Conservation (phyloP, 331 rosid species). For the Saraca asoca region DNA sequence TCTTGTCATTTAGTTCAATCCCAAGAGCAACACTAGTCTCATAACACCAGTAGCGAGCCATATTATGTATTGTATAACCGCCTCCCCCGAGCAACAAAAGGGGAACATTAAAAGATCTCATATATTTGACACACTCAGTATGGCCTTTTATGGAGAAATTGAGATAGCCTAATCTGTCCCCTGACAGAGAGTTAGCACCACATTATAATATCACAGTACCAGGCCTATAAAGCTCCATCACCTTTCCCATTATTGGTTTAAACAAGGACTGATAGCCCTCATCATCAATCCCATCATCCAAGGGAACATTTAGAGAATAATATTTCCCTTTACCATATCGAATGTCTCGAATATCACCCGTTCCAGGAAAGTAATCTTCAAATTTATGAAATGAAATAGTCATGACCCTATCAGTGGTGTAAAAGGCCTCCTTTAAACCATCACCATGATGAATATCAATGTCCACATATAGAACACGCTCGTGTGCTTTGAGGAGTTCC, state of each 20-base stretch:
- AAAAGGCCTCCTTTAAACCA: constrained; percentile 77
- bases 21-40: constrained; percentile 63
- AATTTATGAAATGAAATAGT: constrained; percentile 79
- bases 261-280: constrained; percentile 81
- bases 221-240: constrained; percentile 75
- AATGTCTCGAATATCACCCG: constrained; percentile 74
- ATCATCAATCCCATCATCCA: constrained; percentile 83
- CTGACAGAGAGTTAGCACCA: constrained; percentile 93
- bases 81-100: constrained; percentile 82
- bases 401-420: constrained; percentile 80
- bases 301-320: constrained; percentile 78
- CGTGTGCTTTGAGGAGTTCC: constrained; percentile 84
- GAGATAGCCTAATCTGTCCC: constrained; percentile 90
- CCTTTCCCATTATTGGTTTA: constrained; percentile 74
- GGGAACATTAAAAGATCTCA: constrained; percentile 88
- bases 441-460: constrained; percentile 77
- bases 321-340: constrained; percentile 76
- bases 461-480: constrained; percentile 78
- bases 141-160: constrained; percentile 87
- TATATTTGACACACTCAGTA: constrained; percentile 76
- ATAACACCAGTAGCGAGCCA: constrained; percentile 92
- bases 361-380: constrained; percentile 87
- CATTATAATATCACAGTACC: constrained; percentile 89
- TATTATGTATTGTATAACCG: constrained; percentile 85
- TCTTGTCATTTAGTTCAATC: constrained; percentile 49